These are phyloP conservation scores for Hanseniaspora pseudoguilliermondii DNA, from an alignment of 805 yeast species.

Conservation along the genomic window DNA sequence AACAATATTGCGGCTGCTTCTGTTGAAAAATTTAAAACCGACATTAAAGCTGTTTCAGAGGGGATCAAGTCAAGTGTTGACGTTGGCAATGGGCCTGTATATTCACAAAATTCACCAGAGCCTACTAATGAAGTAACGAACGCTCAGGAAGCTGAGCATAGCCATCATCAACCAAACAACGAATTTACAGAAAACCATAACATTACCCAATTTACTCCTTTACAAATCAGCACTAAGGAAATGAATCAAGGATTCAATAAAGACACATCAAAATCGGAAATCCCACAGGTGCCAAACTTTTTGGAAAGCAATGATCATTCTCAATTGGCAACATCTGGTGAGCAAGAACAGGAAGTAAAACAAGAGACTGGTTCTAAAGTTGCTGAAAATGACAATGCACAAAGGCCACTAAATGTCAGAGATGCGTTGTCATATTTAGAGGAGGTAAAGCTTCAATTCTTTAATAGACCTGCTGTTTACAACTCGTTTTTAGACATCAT, in stretches of 20 bases:
- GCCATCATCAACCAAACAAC: no score
- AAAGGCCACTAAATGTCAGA: constrained; percentile 81
- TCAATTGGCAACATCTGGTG: not conserved
- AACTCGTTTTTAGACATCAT: constrained; percentile 91
- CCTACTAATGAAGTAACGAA: no score
- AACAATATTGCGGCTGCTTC: constrained; percentile 11
- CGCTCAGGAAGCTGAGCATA: not conserved
- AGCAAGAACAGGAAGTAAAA: not conserved
- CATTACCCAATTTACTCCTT: not conserved
- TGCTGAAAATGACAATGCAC: constrained; percentile 24
- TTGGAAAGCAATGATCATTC: not conserved
- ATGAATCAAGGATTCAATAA: not conserved
- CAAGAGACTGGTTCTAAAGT: constrained; percentile 12
- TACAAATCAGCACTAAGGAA: constrained; percentile 3
- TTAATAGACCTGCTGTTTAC: constrained; percentile 86
- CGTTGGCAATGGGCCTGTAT: not conserved
- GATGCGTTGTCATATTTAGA: constrained; percentile 93
- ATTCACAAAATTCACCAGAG: no score
- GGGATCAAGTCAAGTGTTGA: not conserved
- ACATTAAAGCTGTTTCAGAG: constrained; percentile 3
- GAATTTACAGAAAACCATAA: not conserved
- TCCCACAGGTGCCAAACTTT: not conserved
- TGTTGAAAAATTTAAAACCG: constrained; percentile 11
- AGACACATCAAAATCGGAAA: not conserved
- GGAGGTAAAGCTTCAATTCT: constrained; percentile 87